phyloP scores from a whole-genome alignment of 495 filamentous ascomycete species.

The Ramalina peruviana region DNA sequence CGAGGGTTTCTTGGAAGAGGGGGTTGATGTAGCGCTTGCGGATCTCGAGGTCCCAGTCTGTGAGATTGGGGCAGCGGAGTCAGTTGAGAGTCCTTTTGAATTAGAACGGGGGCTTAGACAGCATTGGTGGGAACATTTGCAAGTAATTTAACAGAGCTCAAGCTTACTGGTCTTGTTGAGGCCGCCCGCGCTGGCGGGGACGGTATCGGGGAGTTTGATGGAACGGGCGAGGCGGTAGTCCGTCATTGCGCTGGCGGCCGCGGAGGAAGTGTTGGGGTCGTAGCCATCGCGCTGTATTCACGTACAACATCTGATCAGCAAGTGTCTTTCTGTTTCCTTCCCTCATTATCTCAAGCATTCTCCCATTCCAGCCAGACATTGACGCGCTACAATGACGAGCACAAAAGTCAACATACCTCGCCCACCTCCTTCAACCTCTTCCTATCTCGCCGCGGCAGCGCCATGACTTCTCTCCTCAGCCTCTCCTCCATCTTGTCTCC shows the following conservation, averaged over 20 bases:
- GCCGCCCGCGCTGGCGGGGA: slow-evolving; percentile 69
- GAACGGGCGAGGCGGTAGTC: slow-evolving; percentile 57
- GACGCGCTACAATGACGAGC: no score
- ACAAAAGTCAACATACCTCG: slow-evolving; percentile 29
- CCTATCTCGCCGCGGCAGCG: slow-evolving; percentile 70
- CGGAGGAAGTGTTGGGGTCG: slow-evolving; percentile 27
- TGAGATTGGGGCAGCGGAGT: background rate
- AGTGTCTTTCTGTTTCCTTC: background rate
- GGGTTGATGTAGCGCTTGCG: slow-evolving; percentile 82
- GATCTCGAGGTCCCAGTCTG: slow-evolving; percentile 85
- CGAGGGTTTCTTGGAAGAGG: slow-evolving; percentile 74
- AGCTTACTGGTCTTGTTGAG: slow-evolving; percentile 73
- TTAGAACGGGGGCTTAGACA: background rate
- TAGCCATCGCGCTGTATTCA: slow-evolving; percentile 47
- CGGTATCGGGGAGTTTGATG: slow-evolving; percentile 52
- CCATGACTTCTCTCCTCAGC: slow-evolving; percentile 90
- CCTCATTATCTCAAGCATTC: background rate
- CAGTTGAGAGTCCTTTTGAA: background rate
- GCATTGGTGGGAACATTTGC: no score
- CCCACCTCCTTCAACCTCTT: slow-evolving; percentile 70
- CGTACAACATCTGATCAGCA: background rate
- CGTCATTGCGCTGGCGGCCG: slow-evolving; percentile 44
- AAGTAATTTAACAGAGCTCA: no score
- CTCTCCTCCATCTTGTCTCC: slow-evolving; percentile 85
- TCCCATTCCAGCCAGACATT: background rate